These are phyloP conservation scores for Cupressus sempervirens DNA, from an alignment of 75 land plant genomes.

Conservation along the genomic window DNA sequence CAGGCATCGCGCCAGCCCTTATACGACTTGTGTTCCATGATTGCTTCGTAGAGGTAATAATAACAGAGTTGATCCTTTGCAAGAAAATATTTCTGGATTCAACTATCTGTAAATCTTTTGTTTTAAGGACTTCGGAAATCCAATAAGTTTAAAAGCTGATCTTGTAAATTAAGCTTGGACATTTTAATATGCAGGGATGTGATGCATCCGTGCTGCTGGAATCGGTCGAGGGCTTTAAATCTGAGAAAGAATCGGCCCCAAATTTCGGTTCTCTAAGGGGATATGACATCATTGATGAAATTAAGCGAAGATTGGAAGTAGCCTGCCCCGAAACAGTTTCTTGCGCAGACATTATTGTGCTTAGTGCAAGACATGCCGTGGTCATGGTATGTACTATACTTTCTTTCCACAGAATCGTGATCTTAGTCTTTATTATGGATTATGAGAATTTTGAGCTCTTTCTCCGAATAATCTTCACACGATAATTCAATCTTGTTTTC, in stretches of 20 bases:
- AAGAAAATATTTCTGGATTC: too few species aligned
- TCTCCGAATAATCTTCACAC: too few species aligned
- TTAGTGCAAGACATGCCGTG: conserved; percentile 17
- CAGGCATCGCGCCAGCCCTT: conserved; percentile 12
- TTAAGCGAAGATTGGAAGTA: conserved; percentile 8
- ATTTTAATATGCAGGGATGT: conserved; percentile 16
- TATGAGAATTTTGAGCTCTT: too few species aligned
- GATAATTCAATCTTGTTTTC: too few species aligned
- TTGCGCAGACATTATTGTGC: conserved; percentile 18
- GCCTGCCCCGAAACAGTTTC: conserved; percentile 18
- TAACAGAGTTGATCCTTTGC: background rate
- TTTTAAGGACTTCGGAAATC: too few species aligned
- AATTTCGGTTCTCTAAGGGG: conserved; percentile 8
- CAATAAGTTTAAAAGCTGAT: too few species aligned
- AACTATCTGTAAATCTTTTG: too few species aligned
- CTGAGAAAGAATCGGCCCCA: conserved; percentile 7
- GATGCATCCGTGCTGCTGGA: conserved; percentile 21
- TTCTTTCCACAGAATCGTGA: too few species aligned
- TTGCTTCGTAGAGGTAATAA: conserved; percentile 15
- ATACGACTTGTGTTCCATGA: conserved; percentile 19
- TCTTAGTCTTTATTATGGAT: too few species aligned
- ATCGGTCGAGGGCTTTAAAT: too few species aligned
- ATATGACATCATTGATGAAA: conserved; percentile 7
- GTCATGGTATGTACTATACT: conserved; percentile 1
- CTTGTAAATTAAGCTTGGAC: background rate